Conservation (phyloP, 2,329 filamentous ascomycete genomes). For the Lomentospora prolificans region DNA sequence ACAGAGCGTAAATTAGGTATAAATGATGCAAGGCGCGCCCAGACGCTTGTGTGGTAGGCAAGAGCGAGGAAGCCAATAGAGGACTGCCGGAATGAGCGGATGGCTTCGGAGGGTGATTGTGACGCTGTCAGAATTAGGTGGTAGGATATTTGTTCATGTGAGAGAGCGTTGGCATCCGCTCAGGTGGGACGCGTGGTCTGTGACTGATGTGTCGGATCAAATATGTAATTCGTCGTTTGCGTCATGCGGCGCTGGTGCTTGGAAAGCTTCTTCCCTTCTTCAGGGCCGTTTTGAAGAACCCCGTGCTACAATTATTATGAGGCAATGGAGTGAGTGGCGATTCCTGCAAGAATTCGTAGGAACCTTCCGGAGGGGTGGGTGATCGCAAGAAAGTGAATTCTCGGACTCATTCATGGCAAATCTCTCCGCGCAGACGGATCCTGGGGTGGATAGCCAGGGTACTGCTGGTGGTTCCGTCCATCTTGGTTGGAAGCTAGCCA, state of each 20-base stretch:
- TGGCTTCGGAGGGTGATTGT: background rate
- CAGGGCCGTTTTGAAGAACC: too few species aligned
- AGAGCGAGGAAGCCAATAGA: background rate
- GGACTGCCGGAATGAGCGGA: background rate
- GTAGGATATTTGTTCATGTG: background rate
- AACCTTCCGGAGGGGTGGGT: background rate
- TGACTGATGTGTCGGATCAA: too few species aligned
- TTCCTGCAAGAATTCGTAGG: too few species aligned
- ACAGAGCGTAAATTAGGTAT: background rate
- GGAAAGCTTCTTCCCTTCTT: too few species aligned
- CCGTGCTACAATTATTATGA: too few species aligned
- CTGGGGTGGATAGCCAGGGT: background rate
- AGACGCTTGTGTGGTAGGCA: background rate
- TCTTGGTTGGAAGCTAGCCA: conserved; percentile 1
- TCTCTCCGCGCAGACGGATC: conserved; percentile 7
- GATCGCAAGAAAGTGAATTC: background rate
- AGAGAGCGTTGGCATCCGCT: background rate
- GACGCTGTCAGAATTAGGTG: background rate
- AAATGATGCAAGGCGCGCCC: background rate
- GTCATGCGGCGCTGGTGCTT: too few species aligned
- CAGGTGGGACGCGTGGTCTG: too few species aligned
- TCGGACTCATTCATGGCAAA: background rate
- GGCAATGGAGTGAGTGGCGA: too few species aligned
- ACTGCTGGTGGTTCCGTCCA: background rate
- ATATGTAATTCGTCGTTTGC: too few species aligned